Evolutionary conservation across 768 basidiomycete genomes (phyloP), one percentile per base, ranked within the genome.

Genomic region (Tylopilus sp.): DNA sequence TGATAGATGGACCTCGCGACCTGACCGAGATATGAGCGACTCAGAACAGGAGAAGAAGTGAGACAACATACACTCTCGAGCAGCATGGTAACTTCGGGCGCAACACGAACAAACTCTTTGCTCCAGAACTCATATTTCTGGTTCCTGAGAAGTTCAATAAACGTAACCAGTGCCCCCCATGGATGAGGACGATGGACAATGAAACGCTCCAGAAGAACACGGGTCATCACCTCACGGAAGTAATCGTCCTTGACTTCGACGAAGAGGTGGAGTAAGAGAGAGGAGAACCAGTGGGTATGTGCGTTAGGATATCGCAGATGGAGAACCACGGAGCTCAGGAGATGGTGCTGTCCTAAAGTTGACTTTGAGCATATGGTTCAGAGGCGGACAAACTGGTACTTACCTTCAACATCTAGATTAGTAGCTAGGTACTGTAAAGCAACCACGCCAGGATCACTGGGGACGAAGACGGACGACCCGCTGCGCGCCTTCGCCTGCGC

Each of bases 211-310:
- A 98, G 76, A 31, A 99, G 80, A 33, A 97, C 91, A 56, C 87
- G 88, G 47, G 93, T 88, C 74, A 88, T 79, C 57, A 91, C 80
- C 66, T 94, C 90, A 61, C 81, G 78, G 75, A 89, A 86, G 40
- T 79, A 80, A 50, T 88, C 88, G 53, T 83, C 82, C 62, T 83
- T 81, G 55, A 88, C 79, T 64, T 93, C 88, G 44, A 76, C 63
- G 74, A 98, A 98, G 40, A 95, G 80, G 67, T 93, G 82, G 47
- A 98, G 80, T 48, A 98, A 75, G 57, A 98, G 79, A 40, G 86
- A 88, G 67, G 88, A 91, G 79, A 95, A 98, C 93, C 95, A 99
- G 69, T 92, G 88, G 44, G 95, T 99, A 77, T 99, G 97, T 10
- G 95, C 91, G 63, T 95, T 97, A 28, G 97, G 95, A 78, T 95